Evolutionary conservation across 163 green algal genomes (phyloP).

Genomic region (Volvox carteri): DNA sequence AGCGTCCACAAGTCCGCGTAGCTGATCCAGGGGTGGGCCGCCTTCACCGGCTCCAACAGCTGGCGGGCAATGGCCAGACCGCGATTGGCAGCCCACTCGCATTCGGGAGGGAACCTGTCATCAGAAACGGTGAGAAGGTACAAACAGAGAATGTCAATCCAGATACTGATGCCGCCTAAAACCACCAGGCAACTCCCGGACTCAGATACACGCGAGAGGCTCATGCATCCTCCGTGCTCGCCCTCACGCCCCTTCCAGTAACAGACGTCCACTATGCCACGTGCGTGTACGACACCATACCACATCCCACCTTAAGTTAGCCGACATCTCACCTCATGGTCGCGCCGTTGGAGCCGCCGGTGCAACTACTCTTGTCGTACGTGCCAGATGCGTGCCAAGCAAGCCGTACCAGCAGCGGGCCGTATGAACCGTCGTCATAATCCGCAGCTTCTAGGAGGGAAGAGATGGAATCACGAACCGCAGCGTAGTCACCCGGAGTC

Average conservation of each 20-base stretch:
- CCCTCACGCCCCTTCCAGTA: too few relatives aligned
- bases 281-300: too few relatives aligned
- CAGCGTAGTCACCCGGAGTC: constrained; percentile 76
- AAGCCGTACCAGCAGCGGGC: constrained; percentile 75
- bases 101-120: constrained; percentile 84
- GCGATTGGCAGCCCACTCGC: constrained; percentile 83
- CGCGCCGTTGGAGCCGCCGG: constrained; percentile 87
- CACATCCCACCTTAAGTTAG: too few relatives aligned
- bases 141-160: too few relatives aligned
- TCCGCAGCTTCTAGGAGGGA: constrained; percentile 75
- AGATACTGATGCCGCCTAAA: too few relatives aligned
- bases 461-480: constrained; percentile 81
- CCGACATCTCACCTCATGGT: constrained; percentile 93
- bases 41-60: constrained; percentile 91
- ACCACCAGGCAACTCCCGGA: too few relatives aligned
- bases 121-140: not conserved
- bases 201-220: too few relatives aligned
- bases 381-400: constrained; percentile 87
- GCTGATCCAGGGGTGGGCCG: constrained; percentile 79
- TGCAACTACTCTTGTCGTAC: constrained; percentile 83
- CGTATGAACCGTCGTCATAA: constrained; percentile 91
- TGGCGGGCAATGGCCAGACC: constrained; percentile 81
- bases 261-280: too few relatives aligned
- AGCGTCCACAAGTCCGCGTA: constrained; percentile 92
- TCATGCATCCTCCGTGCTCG: too few relatives aligned